phyloP scores from a whole-genome alignment of 1,139 yeast genomes.

The Magnusiomyces suaveolens region DNA sequence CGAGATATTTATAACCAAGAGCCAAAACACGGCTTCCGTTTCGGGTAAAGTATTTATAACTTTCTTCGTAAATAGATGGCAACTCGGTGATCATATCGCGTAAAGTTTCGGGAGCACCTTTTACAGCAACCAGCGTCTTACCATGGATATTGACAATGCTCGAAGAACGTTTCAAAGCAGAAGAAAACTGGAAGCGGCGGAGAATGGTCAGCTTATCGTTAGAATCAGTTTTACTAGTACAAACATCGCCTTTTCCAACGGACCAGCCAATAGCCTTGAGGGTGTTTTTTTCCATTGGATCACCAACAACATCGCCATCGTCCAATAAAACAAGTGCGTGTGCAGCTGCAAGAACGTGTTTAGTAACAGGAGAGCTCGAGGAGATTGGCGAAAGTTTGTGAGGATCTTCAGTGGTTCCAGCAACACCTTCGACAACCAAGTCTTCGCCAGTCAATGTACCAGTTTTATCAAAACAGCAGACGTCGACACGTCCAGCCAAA shows the following conservation, averaged over 20 bases:
- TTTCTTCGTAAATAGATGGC: conserved; percentile 75
- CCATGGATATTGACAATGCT: conserved; percentile 57
- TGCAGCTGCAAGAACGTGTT: conserved; percentile 80
- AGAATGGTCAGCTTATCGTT: conserved; percentile 52
- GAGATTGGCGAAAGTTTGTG: conserved; percentile 50
- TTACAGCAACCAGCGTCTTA: conserved; percentile 67
- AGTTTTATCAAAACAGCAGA: conserved; percentile 96
- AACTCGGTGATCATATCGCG: conserved; percentile 61
- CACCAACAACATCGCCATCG: conserved; percentile 97
- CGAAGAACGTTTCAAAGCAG: conserved; percentile 92
- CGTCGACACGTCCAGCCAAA: conserved; percentile 94
- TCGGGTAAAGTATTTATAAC: conserved; percentile 84
- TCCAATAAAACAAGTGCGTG: conserved; percentile 91
- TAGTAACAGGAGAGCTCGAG: conserved; percentile 56
- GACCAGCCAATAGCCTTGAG: conserved; percentile 80
- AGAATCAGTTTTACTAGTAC: conserved; percentile 16
- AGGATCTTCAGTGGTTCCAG: conserved; percentile 56
- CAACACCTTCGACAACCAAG: conserved; percentile 89
- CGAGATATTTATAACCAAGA: conserved; percentile 71
- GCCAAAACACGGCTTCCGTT: conserved; percentile 96
- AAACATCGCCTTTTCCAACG: conserved; percentile 59
- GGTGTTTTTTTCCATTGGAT: conserved; percentile 98
- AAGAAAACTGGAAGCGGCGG: conserved; percentile 94
- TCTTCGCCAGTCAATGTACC: conserved; percentile 98
- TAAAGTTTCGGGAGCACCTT: conserved; percentile 99